Percentiles rank a stretch among this genome's conserved stretches.
Conservation (phyloP, 2,329 filamentous ascomycete genomes). For the Bipolaris gigantea region DNA sequence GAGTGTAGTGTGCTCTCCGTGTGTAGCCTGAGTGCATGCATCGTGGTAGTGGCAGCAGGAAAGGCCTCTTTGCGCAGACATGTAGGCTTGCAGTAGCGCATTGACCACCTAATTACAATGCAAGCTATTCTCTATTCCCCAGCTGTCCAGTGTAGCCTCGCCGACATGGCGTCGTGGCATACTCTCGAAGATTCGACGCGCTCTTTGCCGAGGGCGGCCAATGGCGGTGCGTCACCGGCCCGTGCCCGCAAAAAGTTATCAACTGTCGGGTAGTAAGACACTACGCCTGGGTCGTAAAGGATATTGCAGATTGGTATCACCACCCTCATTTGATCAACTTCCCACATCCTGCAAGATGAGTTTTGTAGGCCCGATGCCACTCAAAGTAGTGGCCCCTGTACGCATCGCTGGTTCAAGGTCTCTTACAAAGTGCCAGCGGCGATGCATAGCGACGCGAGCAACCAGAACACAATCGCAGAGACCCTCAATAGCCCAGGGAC, state of each 20-base stretch:
- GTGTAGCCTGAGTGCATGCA: neutral
- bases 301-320: slow-evolving; percentile 11
- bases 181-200: slow-evolving; percentile 17
- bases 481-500: slow-evolving; percentile 26
- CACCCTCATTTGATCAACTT: slow-evolving; percentile 16
- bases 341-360: slow-evolving; percentile 33
- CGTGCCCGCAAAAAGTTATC: slow-evolving; percentile 22
- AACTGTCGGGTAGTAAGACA: slow-evolving; percentile 5
- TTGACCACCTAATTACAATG: neutral
- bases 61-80: neutral
- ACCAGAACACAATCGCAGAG: slow-evolving; percentile 31
- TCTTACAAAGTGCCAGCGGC: slow-evolving; percentile 36
- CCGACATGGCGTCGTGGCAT: slow-evolving; percentile 5
- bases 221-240: slow-evolving; percentile 15
- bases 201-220: slow-evolving; percentile 12
- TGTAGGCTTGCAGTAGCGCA: neutral
- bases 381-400: slow-evolving; percentile 37
- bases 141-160: neutral
- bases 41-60: neutral
- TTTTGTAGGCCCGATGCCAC: slow-evolving; percentile 38
- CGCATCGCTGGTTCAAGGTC: slow-evolving; percentile 34
- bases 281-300: slow-evolving; percentile 3
- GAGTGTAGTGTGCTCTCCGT: neutral
- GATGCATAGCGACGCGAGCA: slow-evolving; percentile 32
- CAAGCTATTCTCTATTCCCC: slow-evolving; percentile 1